Evolutionary conservation across 2,329 filamentous ascomycete genomes (phyloP).

Genomic region (Triangularia verruculosa): DNA sequence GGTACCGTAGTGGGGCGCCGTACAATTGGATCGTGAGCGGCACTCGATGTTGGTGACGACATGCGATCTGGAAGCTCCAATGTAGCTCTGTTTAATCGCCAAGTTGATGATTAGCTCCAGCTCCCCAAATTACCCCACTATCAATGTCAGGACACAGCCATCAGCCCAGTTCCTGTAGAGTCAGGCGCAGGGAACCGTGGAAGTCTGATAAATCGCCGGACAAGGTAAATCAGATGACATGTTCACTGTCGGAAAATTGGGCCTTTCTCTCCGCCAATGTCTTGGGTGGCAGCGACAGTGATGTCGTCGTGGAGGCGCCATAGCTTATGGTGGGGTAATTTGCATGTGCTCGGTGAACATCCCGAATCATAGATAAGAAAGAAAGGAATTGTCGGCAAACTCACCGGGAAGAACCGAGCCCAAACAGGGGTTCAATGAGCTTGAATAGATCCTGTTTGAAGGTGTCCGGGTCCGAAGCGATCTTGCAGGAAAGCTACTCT

Average conservation of each 20-base stretch:
- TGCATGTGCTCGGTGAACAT: background rate
- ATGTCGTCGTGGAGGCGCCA: background rate
- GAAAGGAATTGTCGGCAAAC: background rate
- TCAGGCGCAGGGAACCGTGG: background rate
- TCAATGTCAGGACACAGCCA: background rate
- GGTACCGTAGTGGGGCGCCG: slow-evolving; percentile 14
- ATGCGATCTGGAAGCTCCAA: slow-evolving; percentile 15
- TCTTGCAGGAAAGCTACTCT: too few relatives aligned
- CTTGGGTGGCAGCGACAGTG: background rate
- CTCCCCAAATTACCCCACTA: background rate
- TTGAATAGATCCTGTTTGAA: background rate
- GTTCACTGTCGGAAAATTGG: background rate
- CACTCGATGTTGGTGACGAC: slow-evolving; percentile 17
- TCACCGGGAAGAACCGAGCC: background rate
- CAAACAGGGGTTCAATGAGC: background rate
- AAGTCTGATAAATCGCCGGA: background rate
- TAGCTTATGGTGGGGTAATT: background rate
- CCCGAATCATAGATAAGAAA: background rate
- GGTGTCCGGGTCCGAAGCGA: too few relatives aligned
- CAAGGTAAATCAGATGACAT: background rate
- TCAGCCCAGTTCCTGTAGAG: background rate
- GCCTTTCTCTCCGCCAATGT: background rate
- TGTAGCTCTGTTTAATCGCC: slow-evolving; percentile 5
- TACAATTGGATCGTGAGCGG: background rate
- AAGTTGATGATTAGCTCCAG: slow-evolving; percentile 4